Evolutionary conservation across 768 basidiomycete genomes (phyloP).

Genomic region (Fomitopsis serialis): DNA sequence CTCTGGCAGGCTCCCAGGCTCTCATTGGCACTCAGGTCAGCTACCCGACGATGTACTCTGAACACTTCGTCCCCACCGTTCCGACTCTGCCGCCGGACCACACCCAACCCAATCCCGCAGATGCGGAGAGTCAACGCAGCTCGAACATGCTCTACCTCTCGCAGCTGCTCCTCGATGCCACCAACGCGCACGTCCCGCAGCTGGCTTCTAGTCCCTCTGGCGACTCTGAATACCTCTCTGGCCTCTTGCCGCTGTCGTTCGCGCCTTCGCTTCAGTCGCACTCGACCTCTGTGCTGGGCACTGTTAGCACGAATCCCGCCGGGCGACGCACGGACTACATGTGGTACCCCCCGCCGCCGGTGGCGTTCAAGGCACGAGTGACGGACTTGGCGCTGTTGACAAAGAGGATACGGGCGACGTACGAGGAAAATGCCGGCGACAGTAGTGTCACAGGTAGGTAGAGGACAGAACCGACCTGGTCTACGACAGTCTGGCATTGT

Average conservation of each 20-base stretch:
- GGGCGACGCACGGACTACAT: neutral
- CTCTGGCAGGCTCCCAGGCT: neutral
- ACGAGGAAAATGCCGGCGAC: neutral
- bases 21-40: neutral
- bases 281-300: slow-evolving; percentile 1
- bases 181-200: neutral
- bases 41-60: neutral
- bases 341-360: neutral
- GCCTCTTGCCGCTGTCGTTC: neutral
- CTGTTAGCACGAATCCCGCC: neutral
- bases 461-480: neutral
- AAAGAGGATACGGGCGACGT: slow-evolving; percentile 6
- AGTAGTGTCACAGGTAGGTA: neutral
- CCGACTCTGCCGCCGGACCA: neutral
- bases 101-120: neutral
- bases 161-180: slow-evolving; percentile 3
- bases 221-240: neutral
- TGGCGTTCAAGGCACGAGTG: slow-evolving; percentile 12
- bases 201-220: neutral
- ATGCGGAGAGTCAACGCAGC: neutral
- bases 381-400: slow-evolving; percentile 11
- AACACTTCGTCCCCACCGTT: neutral
- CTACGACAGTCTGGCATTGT: no score
- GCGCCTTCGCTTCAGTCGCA: slow-evolving; percentile 1
- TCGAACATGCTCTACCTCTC: slow-evolving; percentile 1